These are phyloP conservation scores for Pythium scleroteichum DNA, from an alignment of 352 stramenopile species.

Conservation along the genomic window DNA sequence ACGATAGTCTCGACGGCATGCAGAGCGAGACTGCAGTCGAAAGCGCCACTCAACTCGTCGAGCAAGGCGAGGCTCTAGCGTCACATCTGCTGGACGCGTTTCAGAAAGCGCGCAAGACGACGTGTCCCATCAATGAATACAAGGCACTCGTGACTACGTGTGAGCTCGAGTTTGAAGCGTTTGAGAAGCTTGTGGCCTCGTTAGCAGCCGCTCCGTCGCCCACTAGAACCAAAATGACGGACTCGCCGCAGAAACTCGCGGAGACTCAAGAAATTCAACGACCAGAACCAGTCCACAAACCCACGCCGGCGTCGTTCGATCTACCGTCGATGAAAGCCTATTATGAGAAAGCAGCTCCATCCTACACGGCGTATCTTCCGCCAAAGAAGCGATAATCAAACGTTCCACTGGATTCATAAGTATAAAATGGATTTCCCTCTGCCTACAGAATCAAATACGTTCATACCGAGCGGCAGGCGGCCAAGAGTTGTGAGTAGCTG, in stretches of 20 bases:
- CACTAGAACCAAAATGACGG: slow-evolving; percentile 3
- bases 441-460: not conserved
- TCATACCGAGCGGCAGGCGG: slow-evolving; percentile 36
- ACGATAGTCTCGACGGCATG: not conserved
- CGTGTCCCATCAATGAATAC: slow-evolving; percentile 42
- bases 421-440: not conserved
- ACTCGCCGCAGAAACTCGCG: no score
- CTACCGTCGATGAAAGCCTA: slow-evolving; percentile 77
- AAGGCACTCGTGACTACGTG: slow-evolving; percentile 46
- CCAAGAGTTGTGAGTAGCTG: slow-evolving; percentile 57
- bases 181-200: slow-evolving; percentile 38
- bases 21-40: not conserved
- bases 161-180: slow-evolving; percentile 38
- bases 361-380: slow-evolving; percentile 59
- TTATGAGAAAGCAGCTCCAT: slow-evolving; percentile 53
- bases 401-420: not conserved
- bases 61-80: slow-evolving; percentile 43
- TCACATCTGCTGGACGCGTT: slow-evolving; percentile 43
- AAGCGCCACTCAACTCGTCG: slow-evolving; percentile 39
- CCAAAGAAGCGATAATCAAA: slow-evolving; percentile 16
- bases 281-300: not conserved
- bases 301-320: slow-evolving; percentile 35
- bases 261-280: not conserved
- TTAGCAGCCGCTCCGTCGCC: slow-evolving; percentile 27
- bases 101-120: slow-evolving; percentile 33